Evolutionary conservation across 352 stramenopile genomes (phyloP), one percentile per base, ranked within the genome.

Genomic region (Globisporangium carolinianum): DNA sequence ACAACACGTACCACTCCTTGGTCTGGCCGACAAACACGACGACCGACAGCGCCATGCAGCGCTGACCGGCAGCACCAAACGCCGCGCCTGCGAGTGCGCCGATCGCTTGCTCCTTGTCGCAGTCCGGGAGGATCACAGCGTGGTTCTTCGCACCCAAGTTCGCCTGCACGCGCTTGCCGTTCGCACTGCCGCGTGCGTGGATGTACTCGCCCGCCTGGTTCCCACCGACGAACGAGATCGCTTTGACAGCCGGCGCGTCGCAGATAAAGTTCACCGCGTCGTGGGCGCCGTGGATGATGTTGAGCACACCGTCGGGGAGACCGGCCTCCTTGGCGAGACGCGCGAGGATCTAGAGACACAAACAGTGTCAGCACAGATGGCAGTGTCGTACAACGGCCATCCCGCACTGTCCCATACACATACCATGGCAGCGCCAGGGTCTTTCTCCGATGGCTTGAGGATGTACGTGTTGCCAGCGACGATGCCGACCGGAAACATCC

Each of bases 81-180:
- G 91, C 90, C 12, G 97, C 95, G 9, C 90, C 93, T 12, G 90
- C 73, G 47, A 98, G 66, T n/a, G 89, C 85, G 57, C 85, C 85
- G 53, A 97, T 61, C 9, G 89, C 80, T 47, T 89, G 79, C 43
- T 96, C 81, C 70, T 97, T 97, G 68, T 97, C 77, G 41, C 85
- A 90, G 79, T 98, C 96, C 24, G 94, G 87, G 65, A 99, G 74
- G 51, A 99, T 86, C 15, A 98, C 88, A n/a, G 87, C 94, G 79
- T 99, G 97, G 76, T 99, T 99, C 83, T 99, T 99, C 56, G 97
- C 97, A 36, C 95, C 96, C 6, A 98, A 69, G 83, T 99, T 99
- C 51, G 94, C 84, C 69, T 98, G 92, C 47, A 98, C 94, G 48
- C 94, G 87, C 77, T 98, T 98, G 63, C 91, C 94, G 68, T 96